Evolutionary conservation across 331 rosid species (phyloP), one percentile per base, ranked within the genome.

Genomic region (Pyrus hybrid): DNA sequence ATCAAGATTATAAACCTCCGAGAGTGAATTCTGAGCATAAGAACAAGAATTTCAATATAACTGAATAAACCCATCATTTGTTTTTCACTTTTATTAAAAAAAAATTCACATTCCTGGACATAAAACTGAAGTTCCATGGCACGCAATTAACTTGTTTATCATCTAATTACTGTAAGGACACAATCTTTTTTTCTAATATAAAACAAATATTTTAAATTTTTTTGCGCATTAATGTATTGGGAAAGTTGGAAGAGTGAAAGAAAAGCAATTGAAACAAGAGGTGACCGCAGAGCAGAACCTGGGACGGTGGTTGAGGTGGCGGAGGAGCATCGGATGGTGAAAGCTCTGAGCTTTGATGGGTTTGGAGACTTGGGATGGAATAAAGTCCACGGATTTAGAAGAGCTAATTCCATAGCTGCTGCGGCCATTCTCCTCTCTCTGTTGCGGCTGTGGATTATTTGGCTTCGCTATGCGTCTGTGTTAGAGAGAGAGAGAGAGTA

Each of bases 291-390:
- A 4, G 57, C 57, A 51, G 67, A 33, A 67, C 83, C 84, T 1
- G 77, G 5, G 66, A 69, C 68, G 30, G 83, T 25, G 26, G 53
- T 17, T 2, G 58, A 32, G 21, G 62, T 2, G 47, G 62, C 83
- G 61, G 82, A 69, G 58, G 93, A 90, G 83, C 99, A 95, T 83
- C 85, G 84, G 70, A 92, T 57, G 11, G 80, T 53, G 63, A 85
- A 80, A 80, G 76, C 78, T 64, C 81, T 76, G 43, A 65, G 64
- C 64, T 77, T 88, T 5, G 81, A 57, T 70, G 79, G 35, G 53
- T n/a, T 72, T 17, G 57, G 57, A 35, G 35, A 5, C 43, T 76
- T 76, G 20, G 62, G 51, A 35, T 45, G 16, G 5, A 20, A 47
- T 57, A 63, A 67, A 65, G 71, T n/a, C 3, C 8, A 66, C 20